Evolutionary conservation across 2,329 filamentous ascomycete species (phyloP).

Genomic region (Juglanconis sp.): DNA sequence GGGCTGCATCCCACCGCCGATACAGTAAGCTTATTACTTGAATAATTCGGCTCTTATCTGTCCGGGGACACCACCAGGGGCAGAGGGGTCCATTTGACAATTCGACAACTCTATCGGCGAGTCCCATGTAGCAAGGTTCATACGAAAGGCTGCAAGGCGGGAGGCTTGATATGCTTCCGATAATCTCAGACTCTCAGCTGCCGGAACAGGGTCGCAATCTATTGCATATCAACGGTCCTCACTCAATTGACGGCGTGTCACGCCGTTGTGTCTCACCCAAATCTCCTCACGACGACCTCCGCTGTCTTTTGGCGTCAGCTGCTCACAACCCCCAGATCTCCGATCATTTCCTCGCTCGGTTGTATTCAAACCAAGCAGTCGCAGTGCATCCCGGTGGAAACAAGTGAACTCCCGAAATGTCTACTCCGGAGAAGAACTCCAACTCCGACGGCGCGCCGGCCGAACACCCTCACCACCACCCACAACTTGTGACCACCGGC

Average conservation of each 20-base stretch:
- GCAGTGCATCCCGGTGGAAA: background rate
- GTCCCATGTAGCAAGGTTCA: background rate
- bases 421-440: constrained; percentile 3
- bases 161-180: too few species aligned
- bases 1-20: background rate
- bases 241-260: background rate
- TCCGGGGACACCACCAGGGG: too few species aligned
- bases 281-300: background rate
- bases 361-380: background rate
- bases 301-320: background rate
- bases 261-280: background rate
- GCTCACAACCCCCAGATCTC: background rate
- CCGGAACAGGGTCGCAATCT: background rate
- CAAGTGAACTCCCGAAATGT: constrained; percentile 1
- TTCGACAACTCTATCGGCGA: background rate
- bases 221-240: background rate
- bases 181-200: background rate
- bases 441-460: constrained; percentile 9
- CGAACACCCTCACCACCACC: constrained; percentile 19
- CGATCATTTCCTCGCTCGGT: background rate
- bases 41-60: too few species aligned
- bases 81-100: too few species aligned
- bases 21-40: too few species aligned
- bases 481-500: constrained; percentile 14
- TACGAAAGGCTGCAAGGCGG: background rate